Evolutionary conservation across 495 filamentous ascomycete species (phyloP), one percentile per base, ranked within the genome.

Genomic region (Aspergillus steynii): DNA sequence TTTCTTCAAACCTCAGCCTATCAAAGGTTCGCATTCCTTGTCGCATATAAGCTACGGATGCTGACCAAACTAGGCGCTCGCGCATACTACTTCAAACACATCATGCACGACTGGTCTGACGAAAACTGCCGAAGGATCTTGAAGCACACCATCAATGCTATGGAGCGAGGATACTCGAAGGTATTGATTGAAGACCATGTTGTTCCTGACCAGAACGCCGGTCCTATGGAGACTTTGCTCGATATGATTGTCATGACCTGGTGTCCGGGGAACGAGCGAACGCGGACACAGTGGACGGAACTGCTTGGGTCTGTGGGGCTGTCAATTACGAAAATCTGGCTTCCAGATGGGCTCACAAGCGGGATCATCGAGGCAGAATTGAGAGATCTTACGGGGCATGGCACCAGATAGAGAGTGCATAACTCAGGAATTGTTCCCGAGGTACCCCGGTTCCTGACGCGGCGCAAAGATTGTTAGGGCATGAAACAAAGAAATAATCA

Each of bases 51-150:
- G 20, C 20, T 20, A 20, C 20, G 20, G 20, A 20, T 20, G 20
- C 20, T 20, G 20, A 20, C 20, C 20, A 20, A 20, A 20, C 20
- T 20, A 71, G 72, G 73, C 0, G 74, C 79, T 0, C 65, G 74
- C 7, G 69, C 71, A 0, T 83, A 82, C 58, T 81, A 74, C 61
- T 59, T 84, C 52, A 77, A 79, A 59, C 68, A 67, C 14, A 69
- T 82, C 31, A 67, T 83, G 14, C 79, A 83, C 29, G 80, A 83
- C 66, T 82, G 78, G 74, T 70, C 72, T 9, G 78, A 81, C 51
- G 58, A 65, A 2, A 63, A 72, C 42, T 74, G 65, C 48, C 8
- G 64, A 2, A 47, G 59, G 3, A 82, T 81, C 42, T 63, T 80
- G 5, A 51, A 58, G n/a, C 64, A 71, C 8, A 61, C 71, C 28